These are phyloP conservation scores for Xylaria castorea DNA, from an alignment of 495 filamentous ascomycete species.

Conservation along the genomic window DNA sequence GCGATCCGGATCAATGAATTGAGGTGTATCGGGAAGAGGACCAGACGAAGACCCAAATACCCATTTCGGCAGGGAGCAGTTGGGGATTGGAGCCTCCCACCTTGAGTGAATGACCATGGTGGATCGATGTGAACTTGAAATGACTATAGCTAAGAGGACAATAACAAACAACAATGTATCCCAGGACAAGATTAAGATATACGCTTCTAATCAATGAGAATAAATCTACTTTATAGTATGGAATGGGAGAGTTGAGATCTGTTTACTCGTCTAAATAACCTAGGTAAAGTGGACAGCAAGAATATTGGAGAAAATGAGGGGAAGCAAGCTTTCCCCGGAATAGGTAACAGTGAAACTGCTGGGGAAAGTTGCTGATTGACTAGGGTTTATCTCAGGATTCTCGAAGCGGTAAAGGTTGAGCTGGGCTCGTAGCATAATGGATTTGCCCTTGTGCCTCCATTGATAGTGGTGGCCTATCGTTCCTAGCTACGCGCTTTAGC, in stretches of 20 bases:
- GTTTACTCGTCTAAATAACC: constrained; percentile 1
- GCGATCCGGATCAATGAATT: constrained; percentile 64
- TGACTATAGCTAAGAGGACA: background rate
- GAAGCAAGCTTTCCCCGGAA: constrained; percentile 12
- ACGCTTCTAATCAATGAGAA: background rate
- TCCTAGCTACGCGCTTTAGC: background rate
- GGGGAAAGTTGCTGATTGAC: constrained; percentile 8
- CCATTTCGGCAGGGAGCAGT: constrained; percentile 46
- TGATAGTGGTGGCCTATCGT: background rate
- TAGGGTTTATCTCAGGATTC: background rate
- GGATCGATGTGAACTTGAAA: background rate
- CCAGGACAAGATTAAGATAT: background rate
- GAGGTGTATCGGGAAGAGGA: constrained; percentile 43
- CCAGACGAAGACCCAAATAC: constrained; percentile 45
- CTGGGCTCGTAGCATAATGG: constrained; percentile 3
- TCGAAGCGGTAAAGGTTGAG: constrained; percentile 14
- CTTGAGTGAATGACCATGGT: constrained; percentile 52
- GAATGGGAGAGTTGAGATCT: background rate
- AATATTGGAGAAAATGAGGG: constrained; percentile 21
- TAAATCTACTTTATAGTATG: background rate
- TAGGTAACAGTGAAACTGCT: background rate
- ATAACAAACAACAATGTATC: background rate
- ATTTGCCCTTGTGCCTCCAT: background rate
- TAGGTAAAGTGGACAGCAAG: background rate
- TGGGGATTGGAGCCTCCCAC: constrained; percentile 47